Evolutionary conservation across 768 basidiomycete species (phyloP).

Genomic region (Hygrophorus russula): DNA sequence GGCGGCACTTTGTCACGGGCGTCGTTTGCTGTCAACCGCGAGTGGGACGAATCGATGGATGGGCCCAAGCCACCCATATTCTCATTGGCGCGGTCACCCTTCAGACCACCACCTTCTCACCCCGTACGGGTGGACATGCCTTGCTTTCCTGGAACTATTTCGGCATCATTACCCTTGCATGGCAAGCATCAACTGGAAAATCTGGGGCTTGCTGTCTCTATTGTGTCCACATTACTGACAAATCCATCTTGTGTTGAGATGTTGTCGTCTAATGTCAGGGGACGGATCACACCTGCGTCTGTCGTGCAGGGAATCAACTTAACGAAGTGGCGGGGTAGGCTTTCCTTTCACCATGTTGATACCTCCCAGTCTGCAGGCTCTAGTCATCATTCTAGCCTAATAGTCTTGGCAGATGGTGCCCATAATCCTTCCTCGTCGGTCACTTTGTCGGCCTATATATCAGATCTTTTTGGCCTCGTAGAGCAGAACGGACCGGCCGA

Average conservation of each 20-base stretch:
- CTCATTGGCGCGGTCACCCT: conserved; percentile 19
- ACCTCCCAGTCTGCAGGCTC: conserved; percentile 8
- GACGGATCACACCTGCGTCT: conserved; percentile 34
- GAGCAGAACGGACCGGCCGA: conserved; percentile 1
- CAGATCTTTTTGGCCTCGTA: conserved; percentile 19
- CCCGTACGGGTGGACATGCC: conserved; percentile 31
- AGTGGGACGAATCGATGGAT: conserved; percentile 24
- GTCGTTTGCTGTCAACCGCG: conserved; percentile 21
- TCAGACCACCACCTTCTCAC: conserved; percentile 26
- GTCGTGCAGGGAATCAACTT: conserved; percentile 47
- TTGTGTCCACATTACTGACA: conserved; percentile 46
- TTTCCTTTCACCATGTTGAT: conserved; percentile 51
- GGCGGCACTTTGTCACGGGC: conserved; percentile 32
- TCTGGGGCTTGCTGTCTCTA: conserved; percentile 53
- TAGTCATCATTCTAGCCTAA: conserved; percentile 3
- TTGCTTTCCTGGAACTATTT: conserved; percentile 33
- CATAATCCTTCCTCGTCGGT: conserved; percentile 78
- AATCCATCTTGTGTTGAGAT: conserved; percentile 20
- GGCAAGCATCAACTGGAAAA: conserved; percentile 85
- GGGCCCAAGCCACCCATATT: conserved; percentile 19
- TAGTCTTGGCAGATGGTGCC: conserved; percentile 77
- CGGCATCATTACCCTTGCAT: conserved; percentile 48
- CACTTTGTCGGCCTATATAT: conserved; percentile 57
- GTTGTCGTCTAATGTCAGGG: conserved; percentile 10
- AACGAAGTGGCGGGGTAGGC: conserved; percentile 72